Evolutionary conservation across 2,329 filamentous ascomycete species (phyloP).

Genomic region (Ceratocystis destructans): DNA sequence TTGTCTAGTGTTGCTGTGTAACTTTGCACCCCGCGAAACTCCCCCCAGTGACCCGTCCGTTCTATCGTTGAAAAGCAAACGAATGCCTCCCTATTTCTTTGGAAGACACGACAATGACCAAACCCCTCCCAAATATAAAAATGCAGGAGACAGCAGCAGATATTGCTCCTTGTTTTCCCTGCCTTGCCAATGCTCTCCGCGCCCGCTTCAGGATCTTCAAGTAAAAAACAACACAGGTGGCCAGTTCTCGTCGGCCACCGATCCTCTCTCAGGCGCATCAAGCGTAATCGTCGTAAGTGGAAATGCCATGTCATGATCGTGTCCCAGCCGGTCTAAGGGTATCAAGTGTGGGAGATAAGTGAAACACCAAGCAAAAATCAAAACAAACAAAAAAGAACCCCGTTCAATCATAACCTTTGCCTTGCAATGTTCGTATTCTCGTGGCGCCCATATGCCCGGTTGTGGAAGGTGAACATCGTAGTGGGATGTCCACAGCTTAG

Average conservation of each 20-base stretch:
- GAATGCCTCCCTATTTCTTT: slow-evolving; percentile 26
- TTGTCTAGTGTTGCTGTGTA: slow-evolving; percentile 40
- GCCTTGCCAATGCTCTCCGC: slow-evolving; percentile 19
- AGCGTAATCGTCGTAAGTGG: slow-evolving; percentile 20
- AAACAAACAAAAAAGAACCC: slow-evolving; percentile 21
- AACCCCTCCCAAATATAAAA: slow-evolving; percentile 18
- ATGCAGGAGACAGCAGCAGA: slow-evolving; percentile 6
- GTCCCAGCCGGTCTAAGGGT: slow-evolving; percentile 24
- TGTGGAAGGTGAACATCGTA: background rate
- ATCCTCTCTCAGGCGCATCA: slow-evolving; percentile 20
- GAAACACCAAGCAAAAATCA: slow-evolving; percentile 21
- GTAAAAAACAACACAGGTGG: slow-evolving; percentile 16
- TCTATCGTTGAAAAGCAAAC: slow-evolving; percentile 28
- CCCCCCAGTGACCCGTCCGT: slow-evolving; percentile 28
- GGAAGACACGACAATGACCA: slow-evolving; percentile 25
- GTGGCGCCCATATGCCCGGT: slow-evolving; percentile 18
- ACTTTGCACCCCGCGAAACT: slow-evolving; percentile 23
- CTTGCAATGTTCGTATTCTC: slow-evolving; percentile 24
- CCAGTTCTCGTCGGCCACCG: slow-evolving; percentile 10
- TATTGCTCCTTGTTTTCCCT: slow-evolving; percentile 11
- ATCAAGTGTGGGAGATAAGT: slow-evolving; percentile 21
- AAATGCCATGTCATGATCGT: slow-evolving; percentile 20
- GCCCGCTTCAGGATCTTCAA: slow-evolving; percentile 19
- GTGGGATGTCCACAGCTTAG: background rate
- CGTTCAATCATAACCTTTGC: slow-evolving; percentile 20